Evolutionary conservation across 176 grass and related monocot species (phyloP), one percentile per base, ranked within the genome.

Genomic region (Microstegium vimineum): DNA sequence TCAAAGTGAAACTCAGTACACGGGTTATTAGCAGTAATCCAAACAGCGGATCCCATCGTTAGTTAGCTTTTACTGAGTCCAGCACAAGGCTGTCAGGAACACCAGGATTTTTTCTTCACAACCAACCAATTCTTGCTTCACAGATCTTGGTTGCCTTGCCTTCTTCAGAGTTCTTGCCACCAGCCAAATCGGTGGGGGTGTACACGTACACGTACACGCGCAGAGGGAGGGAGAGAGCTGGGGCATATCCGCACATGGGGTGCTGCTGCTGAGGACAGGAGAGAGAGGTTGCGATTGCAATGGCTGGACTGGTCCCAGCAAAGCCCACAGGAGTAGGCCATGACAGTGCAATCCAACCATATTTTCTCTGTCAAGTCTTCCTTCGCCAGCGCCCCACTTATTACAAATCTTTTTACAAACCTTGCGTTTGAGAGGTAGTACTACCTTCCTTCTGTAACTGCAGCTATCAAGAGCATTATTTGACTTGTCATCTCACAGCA

Each of bases 201-300:
- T n/a, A n/a, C n/a, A n/a, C n/a, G n/a, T n/a, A n/a, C 61, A 79
- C 16, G 38, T 51, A 73, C 61, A 45, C 27, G 3, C 40, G 22
- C 6, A 3, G 8, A 62, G n/a, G 23, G 59, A 46, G 23, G 9
- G 75, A 40, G 25, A 62, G 60, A 45, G 76, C 64, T n/a, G 67
- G 54, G 60, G 76, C 76, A n/a, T n/a, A n/a, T n/a, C n/a, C n/a
- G n/a, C n/a, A 90, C 88, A 90, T 90, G 88, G 88, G 49, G 6
- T 54, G 83, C 8, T 90, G 88, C 59, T 57, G n/a, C n/a, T n/a
- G n/a, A n/a, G n/a, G n/a, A n/a, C n/a, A n/a, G n/a, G n/a, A n/a
- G n/a, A 81, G 87, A 84, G 72, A 33, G 71, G 22, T n/a, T n/a
- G n/a, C n/a, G n/a, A 20, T 15, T 74, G 61, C 61, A 52, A 38